phyloP scores from a whole-genome alignment of 164 flowering plant species.

The Chimonanthus salicifolius region DNA sequence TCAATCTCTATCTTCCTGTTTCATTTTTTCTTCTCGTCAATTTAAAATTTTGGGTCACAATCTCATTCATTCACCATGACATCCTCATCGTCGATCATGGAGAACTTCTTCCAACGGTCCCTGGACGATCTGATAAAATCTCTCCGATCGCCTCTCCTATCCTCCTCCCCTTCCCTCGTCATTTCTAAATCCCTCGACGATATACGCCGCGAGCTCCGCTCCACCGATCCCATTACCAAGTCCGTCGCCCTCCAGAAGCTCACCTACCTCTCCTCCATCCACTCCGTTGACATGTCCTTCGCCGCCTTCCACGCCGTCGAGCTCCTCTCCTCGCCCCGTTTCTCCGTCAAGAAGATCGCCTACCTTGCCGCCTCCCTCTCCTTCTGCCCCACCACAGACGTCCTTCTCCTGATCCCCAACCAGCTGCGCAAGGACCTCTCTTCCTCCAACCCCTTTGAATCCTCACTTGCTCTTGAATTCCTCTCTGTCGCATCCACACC shows the following conservation, averaged over 20 bases:
- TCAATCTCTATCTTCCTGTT: background rate
- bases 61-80: background rate
- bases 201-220: conserved; percentile 74
- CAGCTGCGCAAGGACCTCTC: conserved; percentile 80
- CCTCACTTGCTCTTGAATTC: conserved; percentile 61
- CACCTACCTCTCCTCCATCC: conserved; percentile 61
- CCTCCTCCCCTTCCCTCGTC: conserved; percentile 43
- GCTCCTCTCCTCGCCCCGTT: conserved; percentile 52
- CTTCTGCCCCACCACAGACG: conserved; percentile 60
- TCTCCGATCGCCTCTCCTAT: conserved; percentile 48
- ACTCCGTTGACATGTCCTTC: conserved; percentile 60
- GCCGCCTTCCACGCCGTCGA: conserved; percentile 87
- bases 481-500: conserved; percentile 47
- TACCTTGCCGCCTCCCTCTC: conserved; percentile 73
- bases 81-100: conserved; percentile 56
- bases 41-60: background rate
- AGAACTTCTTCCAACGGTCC: conserved; percentile 71
- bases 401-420: conserved; percentile 69
- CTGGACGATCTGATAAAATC: conserved; percentile 82
- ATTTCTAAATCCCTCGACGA: conserved; percentile 64
- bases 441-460: conserved; percentile 50
- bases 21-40: too few species aligned
- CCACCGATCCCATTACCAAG: conserved; percentile 72
- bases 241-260: conserved; percentile 79
- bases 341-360: conserved; percentile 57